Evolutionary conservation across 2,329 filamentous ascomycete species (phyloP), one percentile per base, ranked within the genome.

Genomic region (Beauveria bassiana): DNA sequence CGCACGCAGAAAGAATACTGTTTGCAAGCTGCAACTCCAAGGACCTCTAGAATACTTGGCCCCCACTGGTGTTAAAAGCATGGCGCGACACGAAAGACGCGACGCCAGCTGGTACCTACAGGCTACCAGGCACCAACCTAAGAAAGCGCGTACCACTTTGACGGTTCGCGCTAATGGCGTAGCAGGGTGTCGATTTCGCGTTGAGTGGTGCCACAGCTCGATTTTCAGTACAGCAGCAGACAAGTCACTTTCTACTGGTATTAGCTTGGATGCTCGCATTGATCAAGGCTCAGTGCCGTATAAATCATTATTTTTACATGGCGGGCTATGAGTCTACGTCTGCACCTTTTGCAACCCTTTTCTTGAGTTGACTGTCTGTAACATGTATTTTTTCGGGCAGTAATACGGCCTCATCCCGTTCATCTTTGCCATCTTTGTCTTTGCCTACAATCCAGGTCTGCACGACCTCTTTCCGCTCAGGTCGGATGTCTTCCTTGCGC

Each of bases 391-490:
- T 70, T 8, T 65, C 63, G 31, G 64, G 50, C 3, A 74, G 51
- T 26, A 73, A 45, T 14, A 70, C 64, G 7, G 65, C 66, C 38
- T 71, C 65, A 2, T 66, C 66, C 9, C 65, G 60, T 34, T 68
- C 63, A 1, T 67, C 65, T 18, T 70, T 66, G 24, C 73, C 70
- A 2, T 65, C 61, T 8, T 65, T 66, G 2, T 70, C 74, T 14
- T 76, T 69, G 3, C 79, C 81, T 50, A 88, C 74, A 0, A 89
- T 81, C 90, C 90, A 93, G 2, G 86, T 91, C 64, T 88, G 81
- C 20, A 90, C 75, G 31, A 93, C 81, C 69, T 90, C 78, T 72
- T 86, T 90, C 20, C 83, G 79, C 73, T 92, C 90, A 43, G 80
- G 81, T 47, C 80, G 76, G 61, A 78, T 80, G 62, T 78, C 79